Conservation (phyloP, 495 filamentous ascomycete species). For the Xylaria longipes region DNA sequence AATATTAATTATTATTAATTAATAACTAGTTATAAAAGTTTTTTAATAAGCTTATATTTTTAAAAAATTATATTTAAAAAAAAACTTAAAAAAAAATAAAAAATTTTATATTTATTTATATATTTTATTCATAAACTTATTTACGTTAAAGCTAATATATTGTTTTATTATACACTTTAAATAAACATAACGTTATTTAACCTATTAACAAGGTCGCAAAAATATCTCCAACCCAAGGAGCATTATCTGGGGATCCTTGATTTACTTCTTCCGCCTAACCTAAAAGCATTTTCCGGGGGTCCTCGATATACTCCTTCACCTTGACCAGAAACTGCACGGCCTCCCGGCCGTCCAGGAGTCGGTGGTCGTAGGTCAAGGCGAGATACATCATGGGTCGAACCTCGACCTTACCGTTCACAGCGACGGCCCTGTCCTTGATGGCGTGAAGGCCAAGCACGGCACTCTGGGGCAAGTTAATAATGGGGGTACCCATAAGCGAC, state of each 20-base stretch:
- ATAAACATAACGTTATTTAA: constrained; percentile 18
- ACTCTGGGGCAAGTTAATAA: constrained; percentile 96
- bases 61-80: too few species aligned
- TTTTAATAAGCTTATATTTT: too few species aligned
- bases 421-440: constrained; percentile 94
- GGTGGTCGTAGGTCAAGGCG: constrained; percentile 96
- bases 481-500: constrained; percentile 94
- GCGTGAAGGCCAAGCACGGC: constrained; percentile 97
- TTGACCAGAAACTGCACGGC: constrained; percentile 97
- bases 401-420: constrained; percentile 88
- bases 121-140: too few species aligned
- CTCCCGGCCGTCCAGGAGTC: constrained; percentile 92
- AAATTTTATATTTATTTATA: too few species aligned
- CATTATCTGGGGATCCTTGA: background rate
- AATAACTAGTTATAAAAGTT: too few species aligned
- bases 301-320: constrained; percentile 98
- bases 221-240: background rate
- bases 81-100: too few species aligned
- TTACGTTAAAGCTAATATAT: background rate
- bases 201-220: constrained; percentile 6
- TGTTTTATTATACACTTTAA: constrained; percentile 27
- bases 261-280: constrained; percentile 29
- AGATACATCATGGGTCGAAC: constrained; percentile 99
- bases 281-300: constrained; percentile 90
- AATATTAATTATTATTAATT: too few species aligned